phyloP scores from a whole-genome alignment of 345 rosid species.

The Syzygium jambos region DNA sequence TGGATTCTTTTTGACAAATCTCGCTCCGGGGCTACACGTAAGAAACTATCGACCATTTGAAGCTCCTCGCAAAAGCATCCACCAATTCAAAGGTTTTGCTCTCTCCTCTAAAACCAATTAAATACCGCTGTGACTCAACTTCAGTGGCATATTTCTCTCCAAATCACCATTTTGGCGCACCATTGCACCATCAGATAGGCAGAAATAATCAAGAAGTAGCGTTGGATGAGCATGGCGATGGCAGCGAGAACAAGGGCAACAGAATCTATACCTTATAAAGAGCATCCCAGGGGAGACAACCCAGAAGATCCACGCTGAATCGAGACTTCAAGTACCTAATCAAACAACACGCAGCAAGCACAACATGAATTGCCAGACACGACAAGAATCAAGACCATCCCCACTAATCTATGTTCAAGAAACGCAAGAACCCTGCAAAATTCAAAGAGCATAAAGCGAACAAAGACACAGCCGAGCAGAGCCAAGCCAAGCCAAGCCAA shows the following conservation, averaged over 20 bases:
- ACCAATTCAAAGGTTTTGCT: not conserved
- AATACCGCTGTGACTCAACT: not conserved
- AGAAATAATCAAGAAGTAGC: not conserved
- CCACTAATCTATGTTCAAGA: not conserved
- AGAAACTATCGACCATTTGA: not conserved
- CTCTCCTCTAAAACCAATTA: not conserved
- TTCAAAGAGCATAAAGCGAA: not conserved
- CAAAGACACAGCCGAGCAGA: not conserved
- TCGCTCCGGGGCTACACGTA: not conserved
- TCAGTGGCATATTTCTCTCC: too few species aligned
- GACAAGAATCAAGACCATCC: not conserved
- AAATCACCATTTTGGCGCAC: not conserved
- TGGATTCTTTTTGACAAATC: not conserved
- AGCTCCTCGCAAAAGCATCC: not conserved
- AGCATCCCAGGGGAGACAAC: slow-evolving; percentile 84
- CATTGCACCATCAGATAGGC: not conserved
- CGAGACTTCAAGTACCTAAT: slow-evolving; percentile 68
- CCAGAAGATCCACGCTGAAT: slow-evolving; percentile 52
- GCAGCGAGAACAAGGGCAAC: not conserved
- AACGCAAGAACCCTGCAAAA: not conserved
- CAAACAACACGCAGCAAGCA: not conserved
- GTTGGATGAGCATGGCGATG: not conserved
- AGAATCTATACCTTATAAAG: slow-evolving; percentile 48
- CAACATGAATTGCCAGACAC: not conserved
- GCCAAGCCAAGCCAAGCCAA: not conserved